A percentile compares a stretch with the other conserved stretches of the same genome.
Conservation (phyloP, 2,329 filamentous ascomycete genomes). For the Paramyrothecium roridum region DNA sequence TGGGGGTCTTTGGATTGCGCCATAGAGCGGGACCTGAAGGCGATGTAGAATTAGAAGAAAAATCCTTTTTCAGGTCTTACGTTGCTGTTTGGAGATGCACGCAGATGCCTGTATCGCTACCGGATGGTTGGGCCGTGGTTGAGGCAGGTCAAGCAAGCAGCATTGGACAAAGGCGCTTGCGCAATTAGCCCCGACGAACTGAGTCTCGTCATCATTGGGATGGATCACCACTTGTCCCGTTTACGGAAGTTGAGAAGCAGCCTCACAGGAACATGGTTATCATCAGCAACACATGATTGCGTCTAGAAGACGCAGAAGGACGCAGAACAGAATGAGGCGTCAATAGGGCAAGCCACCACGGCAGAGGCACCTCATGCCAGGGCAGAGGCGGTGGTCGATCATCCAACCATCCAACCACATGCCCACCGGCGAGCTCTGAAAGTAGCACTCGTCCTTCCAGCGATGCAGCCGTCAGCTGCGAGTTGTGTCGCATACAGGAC, state of each 20-base stretch:
- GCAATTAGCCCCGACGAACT: too few species aligned
- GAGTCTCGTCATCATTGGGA: not conserved
- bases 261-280: not conserved
- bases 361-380: slow-evolving; percentile 1
- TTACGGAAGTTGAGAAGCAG: not conserved
- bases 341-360: not conserved
- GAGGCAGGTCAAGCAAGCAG: too few species aligned
- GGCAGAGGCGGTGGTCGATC: not conserved
- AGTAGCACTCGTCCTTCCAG: not conserved
- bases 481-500: not conserved
- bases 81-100: too few species aligned
- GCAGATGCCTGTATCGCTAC: too few species aligned
- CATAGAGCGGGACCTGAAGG: not conserved
- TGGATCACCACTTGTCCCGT: not conserved
- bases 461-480: not conserved
- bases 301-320: not conserved
- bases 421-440: not conserved
- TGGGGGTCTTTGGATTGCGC: not conserved
- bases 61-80: not conserved
- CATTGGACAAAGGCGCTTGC: too few species aligned
- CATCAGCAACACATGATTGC: not conserved
- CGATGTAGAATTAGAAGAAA: not conserved
- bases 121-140: too few species aligned
- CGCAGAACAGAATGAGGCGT: not conserved
- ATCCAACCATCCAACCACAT: slow-evolving; percentile 1